These are phyloP conservation scores for Amanita rubescens DNA, from an alignment of 768 basidiomycete genomes.

Conservation along the genomic window DNA sequence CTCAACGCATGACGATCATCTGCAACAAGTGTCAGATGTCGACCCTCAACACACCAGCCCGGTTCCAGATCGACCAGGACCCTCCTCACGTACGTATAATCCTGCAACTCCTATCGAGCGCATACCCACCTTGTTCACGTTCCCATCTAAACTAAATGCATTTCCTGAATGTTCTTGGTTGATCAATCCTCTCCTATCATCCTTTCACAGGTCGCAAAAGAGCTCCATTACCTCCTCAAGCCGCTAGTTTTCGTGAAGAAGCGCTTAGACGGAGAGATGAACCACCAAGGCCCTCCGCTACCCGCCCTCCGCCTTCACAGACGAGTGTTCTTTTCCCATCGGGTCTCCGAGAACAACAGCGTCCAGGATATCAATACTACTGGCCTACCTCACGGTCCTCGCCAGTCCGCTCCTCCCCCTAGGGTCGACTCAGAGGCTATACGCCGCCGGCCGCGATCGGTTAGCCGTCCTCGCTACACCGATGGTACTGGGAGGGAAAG, in stretches of 20 bases:
- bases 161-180: conserved; percentile 8
- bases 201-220: conserved; percentile 29
- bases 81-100: conserved; percentile 26
- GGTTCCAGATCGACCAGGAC: conserved; percentile 15
- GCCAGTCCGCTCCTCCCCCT: conserved; percentile 5
- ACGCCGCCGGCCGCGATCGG: background rate
- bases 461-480: background rate
- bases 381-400: background rate
- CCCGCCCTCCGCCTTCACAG: background rate
- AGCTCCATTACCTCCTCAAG: conserved; percentile 38
- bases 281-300: background rate
- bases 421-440: conserved; percentile 1
- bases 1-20: background rate
- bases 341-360: conserved; percentile 12
- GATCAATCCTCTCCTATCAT: conserved; percentile 7
- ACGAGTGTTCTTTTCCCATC: conserved; percentile 5
- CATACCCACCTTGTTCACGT: conserved; percentile 14
- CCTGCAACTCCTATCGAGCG: conserved; percentile 10
- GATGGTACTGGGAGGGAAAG: background rate
- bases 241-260: conserved; percentile 27
- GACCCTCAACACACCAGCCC: conserved; percentile 3
- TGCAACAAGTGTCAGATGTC: background rate
- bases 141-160: conserved; percentile 14
- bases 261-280: conserved; percentile 8
- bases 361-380: background rate